A percentile compares a stretch with the other conserved stretches of the same genome.
phyloP scores from a whole-genome alignment of 345 rosid genomes.

The Pistacia integerrima region DNA sequence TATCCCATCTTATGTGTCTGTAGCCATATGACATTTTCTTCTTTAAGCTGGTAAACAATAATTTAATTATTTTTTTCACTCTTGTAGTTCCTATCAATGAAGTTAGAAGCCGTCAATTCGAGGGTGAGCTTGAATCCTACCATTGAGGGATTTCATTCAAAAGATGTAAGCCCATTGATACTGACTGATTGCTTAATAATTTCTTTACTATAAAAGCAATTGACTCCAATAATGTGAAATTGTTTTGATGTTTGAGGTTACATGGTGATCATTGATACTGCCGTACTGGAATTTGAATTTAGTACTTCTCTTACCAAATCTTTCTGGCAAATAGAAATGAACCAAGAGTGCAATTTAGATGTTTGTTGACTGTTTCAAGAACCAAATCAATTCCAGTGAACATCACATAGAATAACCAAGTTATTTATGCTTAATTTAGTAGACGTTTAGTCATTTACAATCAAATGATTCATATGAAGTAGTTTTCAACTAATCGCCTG shows the following conservation, averaged over 20 bases:
- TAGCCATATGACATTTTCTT: conserved; percentile 1
- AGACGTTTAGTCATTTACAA: neutral
- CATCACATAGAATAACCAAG: neutral
- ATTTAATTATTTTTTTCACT: conserved; percentile 13
- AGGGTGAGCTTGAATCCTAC: conserved; percentile 52
- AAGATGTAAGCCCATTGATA: conserved; percentile 58
- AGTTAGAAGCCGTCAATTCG: conserved; percentile 88
- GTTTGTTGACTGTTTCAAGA: neutral
- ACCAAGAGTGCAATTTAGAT: neutral
- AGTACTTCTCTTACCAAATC: neutral
- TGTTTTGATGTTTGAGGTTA: neutral
- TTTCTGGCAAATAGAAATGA: neutral
- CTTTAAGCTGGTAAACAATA: conserved; percentile 11
- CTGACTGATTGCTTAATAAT: conserved; percentile 1
- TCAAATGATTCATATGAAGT: neutral
- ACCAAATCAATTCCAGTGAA: neutral
- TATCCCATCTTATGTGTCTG: neutral
- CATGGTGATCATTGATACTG: neutral
- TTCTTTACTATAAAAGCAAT: neutral
- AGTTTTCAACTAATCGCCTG: neutral
- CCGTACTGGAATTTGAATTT: neutral
- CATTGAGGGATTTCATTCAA: conserved; percentile 63
- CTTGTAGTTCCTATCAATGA: conserved; percentile 87
- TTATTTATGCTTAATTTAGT: neutral
- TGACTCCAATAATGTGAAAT: neutral